These are phyloP conservation scores for Globisporangium barbulae DNA, from an alignment of 352 stramenopile genomes.

Conservation along the genomic window DNA sequence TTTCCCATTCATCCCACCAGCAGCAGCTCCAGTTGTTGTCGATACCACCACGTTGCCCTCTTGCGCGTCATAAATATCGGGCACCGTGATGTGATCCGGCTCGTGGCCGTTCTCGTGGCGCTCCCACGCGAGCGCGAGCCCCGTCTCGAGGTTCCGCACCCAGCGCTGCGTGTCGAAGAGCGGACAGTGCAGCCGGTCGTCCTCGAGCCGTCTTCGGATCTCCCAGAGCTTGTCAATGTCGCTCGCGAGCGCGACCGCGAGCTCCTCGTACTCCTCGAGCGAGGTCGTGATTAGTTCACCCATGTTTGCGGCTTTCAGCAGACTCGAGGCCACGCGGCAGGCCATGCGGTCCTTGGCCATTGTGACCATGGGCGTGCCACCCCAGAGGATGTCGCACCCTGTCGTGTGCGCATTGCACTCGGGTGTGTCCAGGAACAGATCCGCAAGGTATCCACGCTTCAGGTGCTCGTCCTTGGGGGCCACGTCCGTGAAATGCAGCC, in stretches of 20 bases:
- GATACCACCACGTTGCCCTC: neutral
- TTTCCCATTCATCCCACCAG: neutral
- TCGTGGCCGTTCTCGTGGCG: slow-evolving; percentile 59
- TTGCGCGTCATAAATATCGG: slow-evolving; percentile 61
- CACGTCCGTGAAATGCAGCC: slow-evolving; percentile 85
- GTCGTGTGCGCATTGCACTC: slow-evolving; percentile 92
- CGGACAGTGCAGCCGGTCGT: slow-evolving; percentile 55
- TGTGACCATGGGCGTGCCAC: slow-evolving; percentile 89
- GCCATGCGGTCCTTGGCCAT: slow-evolving; percentile 90
- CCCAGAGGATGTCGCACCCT: slow-evolving; percentile 91
- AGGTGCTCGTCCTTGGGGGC: slow-evolving; percentile 90
- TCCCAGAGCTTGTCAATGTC: slow-evolving; percentile 84
- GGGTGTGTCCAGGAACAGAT: slow-evolving; percentile 92
- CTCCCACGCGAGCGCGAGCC: slow-evolving; percentile 66
- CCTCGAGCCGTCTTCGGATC: slow-evolving; percentile 67
- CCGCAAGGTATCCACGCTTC: slow-evolving; percentile 79
- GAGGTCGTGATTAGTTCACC: slow-evolving; percentile 72
- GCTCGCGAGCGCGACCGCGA: slow-evolving; percentile 85
- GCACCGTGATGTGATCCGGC: slow-evolving; percentile 79
- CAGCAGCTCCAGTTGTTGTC: neutral
- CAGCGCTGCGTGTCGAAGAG: slow-evolving; percentile 83
- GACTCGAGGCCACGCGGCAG: slow-evolving; percentile 82
- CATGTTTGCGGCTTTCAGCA: slow-evolving; percentile 81
- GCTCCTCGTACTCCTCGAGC: slow-evolving; percentile 89
- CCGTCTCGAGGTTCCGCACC: slow-evolving; percentile 85